Percentiles rank a stretch among this genome's conserved stretches.
These are phyloP conservation scores for Serendipita sp. DNA, from an alignment of 768 basidiomycete genomes.

Conservation along the genomic window DNA sequence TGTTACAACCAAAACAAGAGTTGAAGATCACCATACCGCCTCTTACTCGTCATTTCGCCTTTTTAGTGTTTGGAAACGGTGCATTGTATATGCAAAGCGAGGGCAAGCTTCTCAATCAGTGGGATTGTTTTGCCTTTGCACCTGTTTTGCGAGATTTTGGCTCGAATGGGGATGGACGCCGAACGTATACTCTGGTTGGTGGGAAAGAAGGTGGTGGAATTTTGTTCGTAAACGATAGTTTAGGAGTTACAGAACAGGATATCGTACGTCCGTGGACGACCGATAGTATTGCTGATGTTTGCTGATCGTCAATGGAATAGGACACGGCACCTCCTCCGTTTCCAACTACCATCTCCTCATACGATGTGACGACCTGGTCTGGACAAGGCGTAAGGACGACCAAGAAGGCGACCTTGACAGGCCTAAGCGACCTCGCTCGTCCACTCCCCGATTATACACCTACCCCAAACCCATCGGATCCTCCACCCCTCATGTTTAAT, in stretches of 20 bases:
- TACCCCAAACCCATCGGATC: too few species aligned
- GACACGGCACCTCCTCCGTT: not conserved
- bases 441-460: too few species aligned
- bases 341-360: not conserved
- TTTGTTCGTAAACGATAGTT: not conserved
- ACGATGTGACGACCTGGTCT: not conserved
- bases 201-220: slow-evolving; percentile 2
- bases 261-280: not conserved
- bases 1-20: not conserved
- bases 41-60: not conserved
- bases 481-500: not conserved
- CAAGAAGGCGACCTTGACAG: not conserved
- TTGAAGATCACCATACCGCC: not conserved
- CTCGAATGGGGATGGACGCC: not conserved
- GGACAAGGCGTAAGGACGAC: not conserved
- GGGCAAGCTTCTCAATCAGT: not conserved
- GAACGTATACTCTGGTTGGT: slow-evolving; percentile 1
- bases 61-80: not conserved
- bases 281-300: not conserved
- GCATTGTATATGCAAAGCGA: not conserved
- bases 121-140: not conserved
- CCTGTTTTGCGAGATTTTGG: not conserved
- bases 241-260: not conserved
- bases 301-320: not conserved
- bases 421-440: too few species aligned